A percentile compares a stretch with the other conserved stretches of the same genome.
These are phyloP conservation scores for Leishmania turanica DNA, from an alignment of 208 protist species.

Conservation along the genomic window DNA sequence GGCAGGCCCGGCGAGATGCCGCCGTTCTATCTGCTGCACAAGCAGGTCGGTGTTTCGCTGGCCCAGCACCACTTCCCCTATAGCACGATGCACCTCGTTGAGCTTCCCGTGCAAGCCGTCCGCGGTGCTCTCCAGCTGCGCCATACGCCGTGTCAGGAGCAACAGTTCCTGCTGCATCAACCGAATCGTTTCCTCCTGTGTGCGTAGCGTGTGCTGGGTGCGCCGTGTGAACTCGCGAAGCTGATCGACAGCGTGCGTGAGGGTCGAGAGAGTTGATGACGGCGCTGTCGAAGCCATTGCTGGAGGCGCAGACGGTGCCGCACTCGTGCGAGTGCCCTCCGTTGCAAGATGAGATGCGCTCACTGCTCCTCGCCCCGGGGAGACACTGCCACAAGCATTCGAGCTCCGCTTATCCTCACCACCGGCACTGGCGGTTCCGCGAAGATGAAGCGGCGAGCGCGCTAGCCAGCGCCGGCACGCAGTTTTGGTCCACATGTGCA, in stretches of 20 bases:
- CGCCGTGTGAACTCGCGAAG: slow-evolving; percentile 25
- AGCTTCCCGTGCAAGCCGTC: slow-evolving; percentile 39
- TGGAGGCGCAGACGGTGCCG: neutral
- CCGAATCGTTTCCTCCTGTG: slow-evolving; percentile 32
- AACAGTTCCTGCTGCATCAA: slow-evolving; percentile 48
- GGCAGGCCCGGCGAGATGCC: slow-evolving; percentile 23
- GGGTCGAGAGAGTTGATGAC: neutral
- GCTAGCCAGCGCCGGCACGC: neutral
- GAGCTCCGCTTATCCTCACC: neutral
- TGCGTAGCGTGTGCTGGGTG: slow-evolving; percentile 23
- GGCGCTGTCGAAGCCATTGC: neutral
- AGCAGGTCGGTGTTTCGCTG: slow-evolving; percentile 67
- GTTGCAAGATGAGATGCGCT: neutral
- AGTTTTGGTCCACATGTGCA: slow-evolving; percentile 17
- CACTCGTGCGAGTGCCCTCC: neutral
- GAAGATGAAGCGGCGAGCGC: slow-evolving; percentile 11
- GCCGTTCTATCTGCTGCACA: slow-evolving; percentile 66
- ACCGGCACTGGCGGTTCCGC: neutral
- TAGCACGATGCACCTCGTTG: slow-evolving; percentile 38
- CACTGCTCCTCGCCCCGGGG: neutral
- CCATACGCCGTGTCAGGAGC: slow-evolving; percentile 53
- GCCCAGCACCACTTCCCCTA: slow-evolving; percentile 57
- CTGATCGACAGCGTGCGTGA: slow-evolving; percentile 25
- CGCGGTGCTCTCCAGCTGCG: slow-evolving; percentile 40
- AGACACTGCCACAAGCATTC: neutral